Base-by-base conservation (phyloP, 768 basidiomycete species). In the Auricularia cornea region DNA sequence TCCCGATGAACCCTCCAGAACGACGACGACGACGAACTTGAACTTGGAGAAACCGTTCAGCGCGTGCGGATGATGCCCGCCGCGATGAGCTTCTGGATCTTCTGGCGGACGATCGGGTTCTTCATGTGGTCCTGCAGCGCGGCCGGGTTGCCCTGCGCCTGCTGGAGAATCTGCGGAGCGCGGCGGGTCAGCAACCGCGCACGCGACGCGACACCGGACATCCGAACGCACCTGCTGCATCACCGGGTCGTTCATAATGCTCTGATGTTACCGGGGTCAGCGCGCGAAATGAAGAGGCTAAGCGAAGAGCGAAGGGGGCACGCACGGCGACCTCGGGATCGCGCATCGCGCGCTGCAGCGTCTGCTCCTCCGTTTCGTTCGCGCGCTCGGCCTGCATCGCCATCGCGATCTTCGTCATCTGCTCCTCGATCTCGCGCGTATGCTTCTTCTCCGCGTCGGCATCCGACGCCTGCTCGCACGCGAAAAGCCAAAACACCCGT, bases 51-150 rank as follows among this genome's bases (percentile, higher is more conserved):
- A n/a, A n/a, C n/a, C 44, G 44, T 48, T 84, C 77, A 90, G 69
- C 90, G 81, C 32, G 94, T 94, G 77, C 83, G 86, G 78, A 98
- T 95, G 71, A 98, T 91, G 63, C 95, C 96, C 31, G 94, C 94
- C 63, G 92, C 90, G 70, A 96, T 80, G 59, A 98, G 80, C 77
- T 95, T 95, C 79, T 86, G 82, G 66, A 97, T 91, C 80, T 95
- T 96, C 62, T 80, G 74, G 48, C 83, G 83, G 33, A 95, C 86
- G 35, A 80, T 74, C 8, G 92, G 88, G 70, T 95, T 97, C 84
- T 94, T 93, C 89, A 98, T 89, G 77, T 99, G 96, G 69, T 97
- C 93, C 73, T 92, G 89, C 64, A 99, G 78, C 28, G 95, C 92
- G 54, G 83, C 79, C 5, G 97, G 96, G 74, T 98, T 87, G 59